Base-by-base conservation (phyloP, 257 asterid species). In the Fraxinus cuspidata region DNA sequence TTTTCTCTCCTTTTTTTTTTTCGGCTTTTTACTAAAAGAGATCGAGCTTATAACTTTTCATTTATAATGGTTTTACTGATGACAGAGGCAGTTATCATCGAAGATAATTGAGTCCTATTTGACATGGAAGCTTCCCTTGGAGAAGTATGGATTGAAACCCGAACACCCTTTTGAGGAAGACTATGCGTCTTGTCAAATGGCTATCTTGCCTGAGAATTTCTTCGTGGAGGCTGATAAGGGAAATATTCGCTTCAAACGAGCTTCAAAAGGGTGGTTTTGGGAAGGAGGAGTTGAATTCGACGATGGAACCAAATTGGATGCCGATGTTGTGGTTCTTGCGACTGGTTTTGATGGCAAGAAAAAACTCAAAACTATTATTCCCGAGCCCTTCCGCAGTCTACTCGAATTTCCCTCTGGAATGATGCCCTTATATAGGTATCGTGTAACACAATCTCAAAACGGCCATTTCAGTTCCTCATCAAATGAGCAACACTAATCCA, bases 121-220 rank as follows among this genome's bases (percentile, higher is more conserved):
- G 73, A 85, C 88, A 35, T 91, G 94, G 98, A 92, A 81, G 80
- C 98, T 94, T 70, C 98, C 98, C 15, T 74, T 94, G 75, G 83
- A 86, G 38, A 94, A 94, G 81, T 94, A 87, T 8, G 97, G 96
- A 15, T 80, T 94, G 77, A 94, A 86, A 80, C 98, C 98, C 0
- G 92, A 92, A 0, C 98, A 94, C 83, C 96, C 98, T 6, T 94
- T 94, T 9, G 97, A 88, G 81, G 98, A 94, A 71, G 98, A 94
- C 84, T 92, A 94, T 11, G 98, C 97, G 2, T 92, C 97, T 0
- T 94, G 97, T 60, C 98, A 94, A 68, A 94, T 94, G 98, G 97
- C 98, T 1, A 94, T 94, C 89, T 81, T 94, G 90, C 98, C 98
- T 0, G 89, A 94, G 0, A 85, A 85, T 63, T 92, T 94, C 87